Percentiles rank a stretch among this genome's conserved stretches.
phyloP scores from a whole-genome alignment of 768 basidiomycete genomes.

The Floccularia luteovirens region DNA sequence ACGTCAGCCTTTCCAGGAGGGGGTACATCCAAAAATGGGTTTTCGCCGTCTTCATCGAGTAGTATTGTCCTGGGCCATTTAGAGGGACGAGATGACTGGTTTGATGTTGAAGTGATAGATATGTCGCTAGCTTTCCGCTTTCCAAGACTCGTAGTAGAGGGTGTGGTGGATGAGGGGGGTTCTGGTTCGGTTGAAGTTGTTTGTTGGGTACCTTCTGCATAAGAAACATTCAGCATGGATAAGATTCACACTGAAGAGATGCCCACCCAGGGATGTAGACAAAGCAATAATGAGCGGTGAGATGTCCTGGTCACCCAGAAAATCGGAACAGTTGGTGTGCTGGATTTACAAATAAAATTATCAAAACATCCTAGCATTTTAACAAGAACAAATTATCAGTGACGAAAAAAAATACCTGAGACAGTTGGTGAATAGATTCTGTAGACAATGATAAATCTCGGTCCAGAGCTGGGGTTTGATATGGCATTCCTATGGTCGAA shows the following conservation, averaged over 20 bases:
- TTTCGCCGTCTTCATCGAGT: conserved; percentile 8
- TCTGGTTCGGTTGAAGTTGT: conserved; percentile 3
- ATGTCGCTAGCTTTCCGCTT: conserved; percentile 20
- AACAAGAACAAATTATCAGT: too few species aligned
- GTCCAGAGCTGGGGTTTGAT: too few species aligned
- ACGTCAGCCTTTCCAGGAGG: too few species aligned
- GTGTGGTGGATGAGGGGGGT: conserved; percentile 11
- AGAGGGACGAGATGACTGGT: conserved; percentile 11
- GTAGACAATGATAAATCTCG: too few species aligned
- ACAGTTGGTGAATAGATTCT: too few species aligned
- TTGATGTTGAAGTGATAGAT: conserved; percentile 12
- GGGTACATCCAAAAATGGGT: conserved; percentile 9
- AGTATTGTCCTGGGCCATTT: conserved; percentile 14
- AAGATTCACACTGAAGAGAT: conserved; percentile 2
- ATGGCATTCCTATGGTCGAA: too few species aligned
- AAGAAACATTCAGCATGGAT: neutral
- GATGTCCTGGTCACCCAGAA: conserved; percentile 15
- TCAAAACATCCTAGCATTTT: too few species aligned
- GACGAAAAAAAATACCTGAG: too few species aligned
- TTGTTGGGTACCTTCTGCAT: conserved; percentile 9
- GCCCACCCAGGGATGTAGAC: neutral
- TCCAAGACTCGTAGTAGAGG: conserved; percentile 14
- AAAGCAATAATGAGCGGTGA: conserved; percentile 9
- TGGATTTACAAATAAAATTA: neutral
- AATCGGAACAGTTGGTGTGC: neutral